phyloP scores from a whole-genome alignment of 2,329 filamentous ascomycete species.

The Hyphodiscus sp. region DNA sequence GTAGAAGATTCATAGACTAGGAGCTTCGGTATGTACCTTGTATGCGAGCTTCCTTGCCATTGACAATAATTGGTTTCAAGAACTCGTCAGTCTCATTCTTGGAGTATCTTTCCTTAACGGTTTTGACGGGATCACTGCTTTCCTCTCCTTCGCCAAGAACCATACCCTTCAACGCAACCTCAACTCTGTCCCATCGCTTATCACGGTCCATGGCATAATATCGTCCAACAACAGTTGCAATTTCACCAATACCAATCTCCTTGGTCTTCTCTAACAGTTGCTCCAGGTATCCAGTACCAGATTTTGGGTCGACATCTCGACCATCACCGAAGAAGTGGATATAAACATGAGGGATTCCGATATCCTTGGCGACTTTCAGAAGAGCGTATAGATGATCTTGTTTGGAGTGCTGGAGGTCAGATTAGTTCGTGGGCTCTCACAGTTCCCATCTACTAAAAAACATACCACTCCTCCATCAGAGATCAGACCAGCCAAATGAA shows the following conservation, averaged over 20 bases:
- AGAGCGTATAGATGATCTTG: constrained; percentile 88
- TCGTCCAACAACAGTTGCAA: constrained; percentile 88
- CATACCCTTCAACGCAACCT: constrained; percentile 79
- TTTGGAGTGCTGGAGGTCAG: constrained; percentile 65
- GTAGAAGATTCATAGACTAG: background rate
- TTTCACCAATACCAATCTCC: constrained; percentile 78
- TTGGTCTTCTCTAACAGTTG: constrained; percentile 73
- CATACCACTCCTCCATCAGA: constrained; percentile 86
- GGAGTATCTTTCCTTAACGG: constrained; percentile 81
- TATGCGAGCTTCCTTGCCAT: constrained; percentile 77
- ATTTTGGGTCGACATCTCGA: constrained; percentile 96
- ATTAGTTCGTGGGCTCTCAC: constrained; percentile 11
- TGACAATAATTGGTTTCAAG: constrained; percentile 93
- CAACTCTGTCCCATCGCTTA: constrained; percentile 96
- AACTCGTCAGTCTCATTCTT: constrained; percentile 94
- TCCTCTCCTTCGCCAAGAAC: constrained; percentile 82
- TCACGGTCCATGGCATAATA: constrained; percentile 99
- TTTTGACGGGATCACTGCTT: constrained; percentile 75
- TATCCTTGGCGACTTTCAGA: constrained; percentile 82
- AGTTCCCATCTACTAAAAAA: constrained; percentile 15
- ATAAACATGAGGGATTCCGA: constrained; percentile 82
- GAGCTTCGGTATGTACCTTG: constrained; percentile 52
- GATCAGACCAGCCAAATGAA: constrained; percentile 87
- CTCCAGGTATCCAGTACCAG: constrained; percentile 79
- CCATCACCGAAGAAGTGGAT: constrained; percentile 99